Evolutionary conservation across 768 basidiomycete species (phyloP).

Genomic region (Lyophyllum semitale): DNA sequence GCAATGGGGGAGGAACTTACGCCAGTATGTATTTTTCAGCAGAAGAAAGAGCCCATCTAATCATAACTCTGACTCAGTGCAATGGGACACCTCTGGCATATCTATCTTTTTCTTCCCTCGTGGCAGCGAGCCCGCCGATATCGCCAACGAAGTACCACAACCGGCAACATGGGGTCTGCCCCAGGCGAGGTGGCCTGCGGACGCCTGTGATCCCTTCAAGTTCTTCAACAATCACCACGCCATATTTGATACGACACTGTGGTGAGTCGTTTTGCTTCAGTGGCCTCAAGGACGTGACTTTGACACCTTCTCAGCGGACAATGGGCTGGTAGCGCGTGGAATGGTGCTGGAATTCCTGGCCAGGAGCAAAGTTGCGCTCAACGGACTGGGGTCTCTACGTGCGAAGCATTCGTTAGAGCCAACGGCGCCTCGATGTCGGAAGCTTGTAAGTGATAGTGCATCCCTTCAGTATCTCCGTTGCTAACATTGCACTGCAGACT

Average conservation of each 20-base stretch:
- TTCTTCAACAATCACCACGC: slow-evolving; percentile 78
- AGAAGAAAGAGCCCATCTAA: slow-evolving; percentile 1
- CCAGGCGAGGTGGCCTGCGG: slow-evolving; percentile 78
- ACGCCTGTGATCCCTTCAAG: slow-evolving; percentile 70
- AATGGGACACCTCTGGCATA: slow-evolving; percentile 78
- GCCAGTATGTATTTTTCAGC: slow-evolving; percentile 61
- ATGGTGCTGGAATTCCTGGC: slow-evolving; percentile 69
- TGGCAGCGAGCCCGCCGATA: slow-evolving; percentile 73
- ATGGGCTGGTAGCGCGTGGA: slow-evolving; percentile 89
- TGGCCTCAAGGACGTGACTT: neutral
- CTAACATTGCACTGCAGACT: slow-evolving; percentile 48
- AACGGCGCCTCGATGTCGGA: slow-evolving; percentile 70
- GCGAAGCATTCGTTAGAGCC: slow-evolving; percentile 73
- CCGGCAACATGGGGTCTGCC: slow-evolving; percentile 79
- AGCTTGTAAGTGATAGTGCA: slow-evolving; percentile 63
- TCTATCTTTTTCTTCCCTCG: slow-evolving; percentile 83
- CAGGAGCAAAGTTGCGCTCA: slow-evolving; percentile 86
- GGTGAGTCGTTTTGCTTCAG: slow-evolving; percentile 43
- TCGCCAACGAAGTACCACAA: slow-evolving; percentile 68
- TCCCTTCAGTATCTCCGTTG: neutral
- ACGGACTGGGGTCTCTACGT: slow-evolving; percentile 80
- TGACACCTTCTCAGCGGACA: slow-evolving; percentile 59
- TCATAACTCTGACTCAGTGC: slow-evolving; percentile 46
- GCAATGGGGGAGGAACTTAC: slow-evolving; percentile 85
- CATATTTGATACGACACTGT: slow-evolving; percentile 87